Base-by-base conservation (phyloP, 345 rosid species). In the Rhodomyrtus tomentosa region DNA sequence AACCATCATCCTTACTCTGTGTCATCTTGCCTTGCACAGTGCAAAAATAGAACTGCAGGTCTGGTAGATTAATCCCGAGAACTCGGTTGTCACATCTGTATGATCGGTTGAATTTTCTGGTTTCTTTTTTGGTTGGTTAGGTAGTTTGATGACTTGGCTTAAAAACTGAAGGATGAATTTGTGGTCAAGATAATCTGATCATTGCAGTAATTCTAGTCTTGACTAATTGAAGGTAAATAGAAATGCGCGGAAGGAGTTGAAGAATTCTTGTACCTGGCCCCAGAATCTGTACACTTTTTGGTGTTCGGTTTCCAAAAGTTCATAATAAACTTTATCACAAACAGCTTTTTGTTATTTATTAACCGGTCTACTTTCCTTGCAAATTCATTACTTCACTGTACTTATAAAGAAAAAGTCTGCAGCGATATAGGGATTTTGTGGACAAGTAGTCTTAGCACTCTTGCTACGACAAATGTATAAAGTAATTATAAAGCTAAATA, bases 21-120 rank as follows among this genome's bases (percentile, higher is more conserved):
- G 93, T 96, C 98, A 96, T 88, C 91, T 95, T 87, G 98, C 99
- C 52, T 88, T 92, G 85, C 97, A 95, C 84, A 94, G 99, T 87
- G 97, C 93, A 85, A 93, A 90, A 88, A 91, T 93, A 85, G 99
- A 95, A 91, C 83, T 93, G 87, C 92, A 96, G 95, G 99, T 96
- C 45, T 68, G 76, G 76, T 68, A 7, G 45, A 7, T 42, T 42
- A 62, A 68, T 91, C 55, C 76, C 76, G 32, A 32, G 25, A 51
- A 82, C 38, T 29, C 22, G 14, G 29, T 45, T 20, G 12, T 50
- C 45, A 2, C n/a, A 45, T 40, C n/a, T 83, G 29, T 56, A 48
- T 58, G 36, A 62, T 83, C 76, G 18, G 32, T 32, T 36, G 68
- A 82, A 22, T 82, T 16, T 18, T 14, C 24, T 68, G 45, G 42